Percentiles rank a stretch among this genome's conserved stretches.
Evolutionary conservation across 495 filamentous ascomycete genomes (phyloP).

Genomic region (Podospora pseudoanserina): DNA sequence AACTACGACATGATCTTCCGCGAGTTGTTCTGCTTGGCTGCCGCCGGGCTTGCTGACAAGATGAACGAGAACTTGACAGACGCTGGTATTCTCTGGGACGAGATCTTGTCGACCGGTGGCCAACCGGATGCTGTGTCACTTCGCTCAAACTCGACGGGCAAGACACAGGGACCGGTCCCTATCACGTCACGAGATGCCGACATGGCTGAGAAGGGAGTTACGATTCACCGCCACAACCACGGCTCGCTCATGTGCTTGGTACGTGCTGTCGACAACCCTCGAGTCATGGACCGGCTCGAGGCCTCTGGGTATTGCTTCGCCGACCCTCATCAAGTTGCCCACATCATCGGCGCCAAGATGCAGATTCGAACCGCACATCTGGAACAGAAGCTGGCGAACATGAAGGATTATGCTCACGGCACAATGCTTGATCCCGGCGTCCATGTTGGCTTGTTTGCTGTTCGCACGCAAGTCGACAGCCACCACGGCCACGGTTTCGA

Average conservation of each 20-base stretch:
- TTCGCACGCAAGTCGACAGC: constrained; percentile 60
- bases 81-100: constrained; percentile 73
- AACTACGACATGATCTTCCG: constrained; percentile 76
- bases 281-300: constrained; percentile 54
- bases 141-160: constrained; percentile 3
- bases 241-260: constrained; percentile 80
- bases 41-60: constrained; percentile 64
- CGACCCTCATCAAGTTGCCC: constrained; percentile 61
- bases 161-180: background rate
- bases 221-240: constrained; percentile 45
- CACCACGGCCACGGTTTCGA: constrained; percentile 62
- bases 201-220: constrained; percentile 30
- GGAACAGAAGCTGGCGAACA: constrained; percentile 52
- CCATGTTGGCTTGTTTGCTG: constrained; percentile 70
- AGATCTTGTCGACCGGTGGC: constrained; percentile 63
- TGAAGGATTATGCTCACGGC: constrained; percentile 56
- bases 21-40: constrained; percentile 82
- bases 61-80: constrained; percentile 59
- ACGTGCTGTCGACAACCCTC: constrained; percentile 53
- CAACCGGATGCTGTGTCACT: constrained; percentile 9
- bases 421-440: constrained; percentile 61
- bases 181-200: constrained; percentile 9
- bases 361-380: constrained; percentile 60
- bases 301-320: constrained; percentile 76
- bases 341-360: constrained; percentile 63